Conservation (phyloP, 2,329 filamentous ascomycete species). For the Penicillium crustosum region DNA sequence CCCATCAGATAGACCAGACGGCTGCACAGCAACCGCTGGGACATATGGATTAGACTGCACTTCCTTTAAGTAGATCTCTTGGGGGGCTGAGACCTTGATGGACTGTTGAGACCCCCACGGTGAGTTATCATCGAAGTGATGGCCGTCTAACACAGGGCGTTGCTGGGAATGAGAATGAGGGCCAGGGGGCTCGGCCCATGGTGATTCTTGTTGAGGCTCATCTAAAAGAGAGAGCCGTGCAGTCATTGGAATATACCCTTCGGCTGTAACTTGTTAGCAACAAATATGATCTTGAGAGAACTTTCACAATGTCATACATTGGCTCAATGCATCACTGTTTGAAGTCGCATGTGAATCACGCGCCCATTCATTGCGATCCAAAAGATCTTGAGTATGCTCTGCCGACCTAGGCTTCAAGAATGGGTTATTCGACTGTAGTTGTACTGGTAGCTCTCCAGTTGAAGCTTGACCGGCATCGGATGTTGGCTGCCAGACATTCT, state of each 20-base stretch:
- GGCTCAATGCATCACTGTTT: slow-evolving; percentile 32
- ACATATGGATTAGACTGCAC: slow-evolving; percentile 18
- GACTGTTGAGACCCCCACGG: slow-evolving; percentile 24
- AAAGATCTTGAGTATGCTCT: slow-evolving; percentile 22
- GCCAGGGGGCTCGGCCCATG: slow-evolving; percentile 28
- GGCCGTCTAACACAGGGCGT: slow-evolving; percentile 3
- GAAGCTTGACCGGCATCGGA: slow-evolving; percentile 11
- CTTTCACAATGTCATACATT: slow-evolving; percentile 27
- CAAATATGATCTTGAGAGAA: neutral
- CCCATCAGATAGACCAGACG: slow-evolving; percentile 5
- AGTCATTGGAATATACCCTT: slow-evolving; percentile 44
- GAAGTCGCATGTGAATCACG: slow-evolving; percentile 25
- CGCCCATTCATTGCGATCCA: slow-evolving; percentile 23
- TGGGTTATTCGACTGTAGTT: slow-evolving; percentile 43
- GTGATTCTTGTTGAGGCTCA: slow-evolving; percentile 25
- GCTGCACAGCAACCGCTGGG: slow-evolving; percentile 16
- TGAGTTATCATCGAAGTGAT: slow-evolving; percentile 12
- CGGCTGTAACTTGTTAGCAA: slow-evolving; percentile 26
- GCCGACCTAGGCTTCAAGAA: slow-evolving; percentile 34
- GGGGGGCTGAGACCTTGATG: slow-evolving; percentile 15
- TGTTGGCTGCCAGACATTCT: slow-evolving; percentile 23
- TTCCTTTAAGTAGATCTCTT: slow-evolving; percentile 18
- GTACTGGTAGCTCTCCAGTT: slow-evolving; percentile 29
- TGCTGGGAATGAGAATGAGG: slow-evolving; percentile 11
- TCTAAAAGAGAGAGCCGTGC: slow-evolving; percentile 41